A percentile compares a stretch with the other conserved stretches of the same genome.
phyloP scores from a whole-genome alignment of 768 basidiomycete genomes.

The Suillus ampliporus region DNA sequence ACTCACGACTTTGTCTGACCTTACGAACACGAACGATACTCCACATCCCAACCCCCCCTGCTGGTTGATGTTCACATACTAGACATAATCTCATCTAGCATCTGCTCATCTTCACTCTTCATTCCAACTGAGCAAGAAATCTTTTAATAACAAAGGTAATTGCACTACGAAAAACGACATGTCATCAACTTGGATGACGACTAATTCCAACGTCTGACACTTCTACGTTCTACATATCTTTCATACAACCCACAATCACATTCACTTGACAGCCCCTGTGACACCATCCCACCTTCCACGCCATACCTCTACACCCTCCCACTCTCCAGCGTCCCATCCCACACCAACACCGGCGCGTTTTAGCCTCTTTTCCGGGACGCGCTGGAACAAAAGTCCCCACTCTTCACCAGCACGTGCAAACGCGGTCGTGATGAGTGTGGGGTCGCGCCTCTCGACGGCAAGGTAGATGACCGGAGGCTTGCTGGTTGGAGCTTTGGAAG shows the following conservation, averaged over 20 bases:
- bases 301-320: constrained; percentile 87
- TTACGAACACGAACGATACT: neutral
- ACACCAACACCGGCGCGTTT: constrained; percentile 61
- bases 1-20: neutral
- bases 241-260: neutral
- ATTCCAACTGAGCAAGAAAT: neutral
- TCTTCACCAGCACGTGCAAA: constrained; percentile 57
- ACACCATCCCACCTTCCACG: constrained; percentile 29
- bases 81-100: constrained; percentile 4
- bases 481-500: neutral
- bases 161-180: neutral
- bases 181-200: no score
- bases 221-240: neutral
- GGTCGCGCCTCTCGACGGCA: constrained; percentile 82
- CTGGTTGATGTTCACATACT: constrained; percentile 4
- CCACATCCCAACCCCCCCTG: neutral
- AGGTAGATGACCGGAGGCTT: constrained; percentile 37
- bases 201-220: neutral
- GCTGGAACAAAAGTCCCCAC: constrained; percentile 64
- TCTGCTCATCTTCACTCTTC: constrained; percentile 5
- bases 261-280: neutral
- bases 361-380: constrained; percentile 64
- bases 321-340: constrained; percentile 70
- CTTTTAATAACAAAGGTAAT: neutral
- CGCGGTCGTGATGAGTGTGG: constrained; percentile 61